Evolutionary conservation across 2,329 filamentous ascomycete genomes (phyloP).

Genomic region (Pseudogymnoascus sp.): DNA sequence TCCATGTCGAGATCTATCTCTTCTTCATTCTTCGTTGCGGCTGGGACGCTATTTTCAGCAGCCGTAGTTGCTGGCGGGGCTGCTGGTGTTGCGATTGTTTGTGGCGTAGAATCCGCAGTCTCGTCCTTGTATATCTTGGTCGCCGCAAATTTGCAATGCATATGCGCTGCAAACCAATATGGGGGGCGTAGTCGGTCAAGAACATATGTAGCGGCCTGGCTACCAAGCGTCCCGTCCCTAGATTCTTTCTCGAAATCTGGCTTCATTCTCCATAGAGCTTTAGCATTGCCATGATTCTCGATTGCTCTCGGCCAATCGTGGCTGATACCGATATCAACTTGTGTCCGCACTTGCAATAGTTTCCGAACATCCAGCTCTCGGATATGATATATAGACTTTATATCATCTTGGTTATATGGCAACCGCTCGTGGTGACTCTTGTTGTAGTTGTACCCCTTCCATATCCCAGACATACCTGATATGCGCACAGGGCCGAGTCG

Average conservation of each 20-base stretch:
- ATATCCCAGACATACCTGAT: conserved; percentile 85
- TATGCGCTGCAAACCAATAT: conserved; percentile 89
- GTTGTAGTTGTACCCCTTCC: conserved; percentile 82
- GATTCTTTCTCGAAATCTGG: conserved; percentile 69
- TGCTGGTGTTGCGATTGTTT: background rate
- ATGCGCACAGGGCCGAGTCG: conserved; percentile 78
- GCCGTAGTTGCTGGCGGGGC: background rate
- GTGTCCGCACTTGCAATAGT: conserved; percentile 71
- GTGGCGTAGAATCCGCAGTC: conserved; percentile 8
- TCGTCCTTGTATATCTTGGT: conserved; percentile 43
- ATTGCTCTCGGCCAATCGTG: conserved; percentile 91
- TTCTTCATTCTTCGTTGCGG: conserved; percentile 45
- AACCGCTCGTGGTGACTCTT: conserved; percentile 77
- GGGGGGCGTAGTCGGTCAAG: conserved; percentile 72
- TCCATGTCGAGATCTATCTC: conserved; percentile 64
- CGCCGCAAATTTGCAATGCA: conserved; percentile 82
- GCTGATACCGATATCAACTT: conserved; percentile 83
- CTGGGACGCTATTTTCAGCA: background rate
- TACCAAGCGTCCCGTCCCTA: conserved; percentile 66
- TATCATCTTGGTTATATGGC: conserved; percentile 69
- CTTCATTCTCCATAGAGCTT: conserved; percentile 64
- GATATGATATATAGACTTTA: conserved; percentile 80
- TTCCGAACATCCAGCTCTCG: conserved; percentile 88
- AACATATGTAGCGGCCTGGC: conserved; percentile 66
- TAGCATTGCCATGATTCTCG: conserved; percentile 66